phyloP scores from a whole-genome alignment of 2,329 filamentous ascomycete genomes.

The Emergomyces orientalis region DNA sequence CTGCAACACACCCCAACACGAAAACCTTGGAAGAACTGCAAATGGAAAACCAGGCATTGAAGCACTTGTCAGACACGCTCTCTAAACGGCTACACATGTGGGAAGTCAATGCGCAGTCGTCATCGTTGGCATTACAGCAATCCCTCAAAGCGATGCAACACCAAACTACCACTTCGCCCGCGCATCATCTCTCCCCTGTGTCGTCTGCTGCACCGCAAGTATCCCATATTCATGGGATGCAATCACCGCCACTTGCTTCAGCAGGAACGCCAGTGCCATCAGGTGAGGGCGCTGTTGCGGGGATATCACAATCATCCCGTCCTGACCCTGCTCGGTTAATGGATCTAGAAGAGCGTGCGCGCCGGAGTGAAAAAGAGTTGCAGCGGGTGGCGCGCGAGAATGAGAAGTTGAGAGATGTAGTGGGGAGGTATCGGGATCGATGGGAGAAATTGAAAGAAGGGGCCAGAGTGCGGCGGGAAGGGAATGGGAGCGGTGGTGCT shows the following conservation, averaged over 20 bases:
- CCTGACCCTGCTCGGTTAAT: slow-evolving; percentile 36
- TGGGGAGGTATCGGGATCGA: slow-evolving; percentile 51
- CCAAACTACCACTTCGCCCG: slow-evolving; percentile 25
- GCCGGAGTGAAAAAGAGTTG: slow-evolving; percentile 49
- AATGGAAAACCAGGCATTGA: slow-evolving; percentile 78
- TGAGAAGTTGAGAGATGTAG: slow-evolving; percentile 47
- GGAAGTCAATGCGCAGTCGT: slow-evolving; percentile 83
- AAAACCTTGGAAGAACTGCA: slow-evolving; percentile 81
- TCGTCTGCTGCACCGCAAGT: slow-evolving; percentile 19
- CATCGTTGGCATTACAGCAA: slow-evolving; percentile 75
- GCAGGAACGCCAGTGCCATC: background rate
- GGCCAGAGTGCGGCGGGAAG: slow-evolving; percentile 40
- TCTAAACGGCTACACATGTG: slow-evolving; percentile 84
- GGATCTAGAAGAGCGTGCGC: slow-evolving; percentile 61
- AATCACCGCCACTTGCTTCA: slow-evolving; percentile 4
- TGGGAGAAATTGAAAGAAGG: slow-evolving; percentile 63
- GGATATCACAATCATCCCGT: background rate
- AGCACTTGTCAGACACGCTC: slow-evolving; percentile 75
- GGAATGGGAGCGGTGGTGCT: slow-evolving; percentile 12
- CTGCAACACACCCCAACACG: slow-evolving; percentile 28
- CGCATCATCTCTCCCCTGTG: slow-evolving; percentile 23
- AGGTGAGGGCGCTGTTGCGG: background rate
- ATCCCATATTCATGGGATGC: slow-evolving; percentile 9
- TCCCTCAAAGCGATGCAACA: slow-evolving; percentile 52
- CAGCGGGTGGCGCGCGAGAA: slow-evolving; percentile 55